These are phyloP conservation scores for Ochetophila trinervis DNA, from an alignment of 306 rosid species.

Conservation along the genomic window DNA sequence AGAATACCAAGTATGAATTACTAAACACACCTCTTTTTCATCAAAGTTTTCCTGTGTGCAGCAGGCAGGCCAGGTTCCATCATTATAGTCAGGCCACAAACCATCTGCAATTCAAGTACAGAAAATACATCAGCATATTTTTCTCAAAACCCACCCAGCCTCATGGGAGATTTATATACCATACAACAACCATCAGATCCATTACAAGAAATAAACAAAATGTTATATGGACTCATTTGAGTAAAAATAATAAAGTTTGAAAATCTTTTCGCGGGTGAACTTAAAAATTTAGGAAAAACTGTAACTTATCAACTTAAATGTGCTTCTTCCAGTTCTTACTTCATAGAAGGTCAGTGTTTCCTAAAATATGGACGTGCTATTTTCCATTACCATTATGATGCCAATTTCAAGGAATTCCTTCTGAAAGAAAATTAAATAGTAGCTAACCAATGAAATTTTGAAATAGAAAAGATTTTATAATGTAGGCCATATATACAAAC, in stretches of 20 bases:
- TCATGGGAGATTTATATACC: constrained; percentile 2
- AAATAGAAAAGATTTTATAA: not conserved
- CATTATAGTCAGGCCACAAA: constrained; percentile 94
- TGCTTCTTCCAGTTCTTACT: not conserved
- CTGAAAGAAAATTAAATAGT: not conserved
- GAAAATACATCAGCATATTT: constrained; percentile 7
- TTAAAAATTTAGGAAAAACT: not conserved
- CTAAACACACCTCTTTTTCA: constrained; percentile 60
- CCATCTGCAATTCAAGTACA: constrained; percentile 62
- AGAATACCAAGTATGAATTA: not conserved
- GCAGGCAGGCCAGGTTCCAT: constrained; percentile 96
- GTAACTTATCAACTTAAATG: not conserved
- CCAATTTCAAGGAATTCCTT: not conserved
- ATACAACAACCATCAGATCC: not conserved
- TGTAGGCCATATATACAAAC: not conserved
- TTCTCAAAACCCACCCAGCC: constrained; percentile 1
- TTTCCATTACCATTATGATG: not conserved
- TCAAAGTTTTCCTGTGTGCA: constrained; percentile 55
- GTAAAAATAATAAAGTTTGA: not conserved
- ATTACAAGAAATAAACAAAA: not conserved
- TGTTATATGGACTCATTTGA: not conserved
- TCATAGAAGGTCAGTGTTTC: not conserved
- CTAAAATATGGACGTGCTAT: not conserved
- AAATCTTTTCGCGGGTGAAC: not conserved
- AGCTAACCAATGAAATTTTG: not conserved